These are phyloP conservation scores for Chytriomyces sp. DNA, from an alignment of 192 early-diverging fungal genomes.

Conservation along the genomic window DNA sequence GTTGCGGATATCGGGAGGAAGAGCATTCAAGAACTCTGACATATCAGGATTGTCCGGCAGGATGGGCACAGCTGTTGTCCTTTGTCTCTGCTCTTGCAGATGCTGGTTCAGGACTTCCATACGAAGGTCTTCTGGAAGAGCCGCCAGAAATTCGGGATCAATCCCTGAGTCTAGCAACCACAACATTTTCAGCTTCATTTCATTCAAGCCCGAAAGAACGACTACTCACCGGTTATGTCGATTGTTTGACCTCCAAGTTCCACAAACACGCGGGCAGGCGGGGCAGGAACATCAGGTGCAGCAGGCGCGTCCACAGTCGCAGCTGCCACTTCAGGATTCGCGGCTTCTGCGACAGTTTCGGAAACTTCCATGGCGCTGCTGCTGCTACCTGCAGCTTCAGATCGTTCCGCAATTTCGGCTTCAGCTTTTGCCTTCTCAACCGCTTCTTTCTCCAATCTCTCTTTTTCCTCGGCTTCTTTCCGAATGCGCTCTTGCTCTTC, in stretches of 20 bases:
- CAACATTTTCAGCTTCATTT: neutral
- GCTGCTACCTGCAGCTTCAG: slow-evolving; percentile 28
- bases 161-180: slow-evolving; percentile 73
- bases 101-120: slow-evolving; percentile 91
- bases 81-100: slow-evolving; percentile 57
- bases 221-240: slow-evolving; percentile 79
- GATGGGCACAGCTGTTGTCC: slow-evolving; percentile 34
- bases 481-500: slow-evolving; percentile 62
- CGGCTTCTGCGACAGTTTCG: slow-evolving; percentile 23
- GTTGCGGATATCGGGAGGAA: slow-evolving; percentile 88
- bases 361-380: slow-evolving; percentile 43
- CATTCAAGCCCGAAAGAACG: slow-evolving; percentile 13
- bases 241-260: slow-evolving; percentile 79
- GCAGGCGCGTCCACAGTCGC: slow-evolving; percentile 19
- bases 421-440: slow-evolving; percentile 23
- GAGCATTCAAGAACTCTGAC: slow-evolving; percentile 84
- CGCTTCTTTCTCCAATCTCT: slow-evolving; percentile 28
- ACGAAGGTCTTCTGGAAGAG: slow-evolving; percentile 92
- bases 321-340: neutral
- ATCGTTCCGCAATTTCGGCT: neutral
- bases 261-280: slow-evolving; percentile 50
- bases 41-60: slow-evolving; percentile 36
- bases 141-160: slow-evolving; percentile 90
- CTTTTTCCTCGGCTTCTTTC: slow-evolving; percentile 43
- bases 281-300: slow-evolving; percentile 32